These are phyloP conservation scores for Taphrina populina DNA, from an alignment of 1,139 yeast species.

Conservation along the genomic window DNA sequence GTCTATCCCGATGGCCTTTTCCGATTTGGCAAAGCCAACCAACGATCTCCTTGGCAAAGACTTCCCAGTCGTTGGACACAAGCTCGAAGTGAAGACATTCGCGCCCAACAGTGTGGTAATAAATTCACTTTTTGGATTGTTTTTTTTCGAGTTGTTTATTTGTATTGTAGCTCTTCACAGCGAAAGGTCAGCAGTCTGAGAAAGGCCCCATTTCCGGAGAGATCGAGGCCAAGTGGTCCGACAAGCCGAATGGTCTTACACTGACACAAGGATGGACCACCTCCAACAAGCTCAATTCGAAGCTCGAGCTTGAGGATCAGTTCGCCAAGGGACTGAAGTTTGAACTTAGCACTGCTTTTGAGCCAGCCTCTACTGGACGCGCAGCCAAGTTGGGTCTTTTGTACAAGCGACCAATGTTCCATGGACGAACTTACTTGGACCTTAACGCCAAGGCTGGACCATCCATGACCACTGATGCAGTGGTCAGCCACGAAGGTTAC, in stretches of 20 bases:
- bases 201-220: conserved; percentile 83
- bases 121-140: conserved; percentile 9
- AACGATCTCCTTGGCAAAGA: conserved; percentile 87
- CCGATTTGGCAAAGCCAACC: conserved; percentile 81
- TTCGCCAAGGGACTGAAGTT: conserved; percentile 94
- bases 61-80: conserved; percentile 81
- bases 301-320: conserved; percentile 87
- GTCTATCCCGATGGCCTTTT: conserved; percentile 33
- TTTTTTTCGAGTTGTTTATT: background rate
- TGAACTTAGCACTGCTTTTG: conserved; percentile 81
- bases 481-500: conserved; percentile 94
- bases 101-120: conserved; percentile 88
- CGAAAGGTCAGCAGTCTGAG: conserved; percentile 82
- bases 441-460: conserved; percentile 78
- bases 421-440: conserved; percentile 94
- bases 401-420: conserved; percentile 90
- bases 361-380: conserved; percentile 79
- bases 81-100: conserved; percentile 83
- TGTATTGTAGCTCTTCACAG: conserved; percentile 58
- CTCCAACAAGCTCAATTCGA: conserved; percentile 86
- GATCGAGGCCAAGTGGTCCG: conserved; percentile 88
- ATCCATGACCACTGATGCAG: conserved; percentile 88
- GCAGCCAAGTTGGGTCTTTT: conserved; percentile 87
- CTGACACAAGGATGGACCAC: conserved; percentile 98
- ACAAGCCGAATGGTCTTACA: conserved; percentile 89